Evolutionary conservation across 2,329 filamentous ascomycete species (phyloP).

Genomic region (Didymella pinodella): DNA sequence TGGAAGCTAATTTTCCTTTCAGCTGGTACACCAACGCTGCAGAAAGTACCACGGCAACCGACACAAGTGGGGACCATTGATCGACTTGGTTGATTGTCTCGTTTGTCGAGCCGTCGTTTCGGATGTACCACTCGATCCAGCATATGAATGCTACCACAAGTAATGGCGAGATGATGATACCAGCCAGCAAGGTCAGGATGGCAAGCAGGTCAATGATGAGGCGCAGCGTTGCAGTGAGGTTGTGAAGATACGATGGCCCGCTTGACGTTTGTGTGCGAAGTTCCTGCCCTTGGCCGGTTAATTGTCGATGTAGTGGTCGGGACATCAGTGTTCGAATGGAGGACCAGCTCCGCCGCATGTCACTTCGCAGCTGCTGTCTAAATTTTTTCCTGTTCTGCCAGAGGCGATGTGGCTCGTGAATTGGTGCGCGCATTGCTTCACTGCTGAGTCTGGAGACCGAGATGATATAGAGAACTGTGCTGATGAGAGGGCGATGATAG

Average conservation of each 20-base stretch:
- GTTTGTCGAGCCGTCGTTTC: conserved; percentile 22
- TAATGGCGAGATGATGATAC: conserved; percentile 8
- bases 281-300: neutral
- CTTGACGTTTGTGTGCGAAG: neutral
- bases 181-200: conserved; percentile 13
- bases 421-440: conserved; percentile 9
- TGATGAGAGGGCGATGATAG: conserved; percentile 14
- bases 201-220: conserved; percentile 5
- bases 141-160: conserved; percentile 23
- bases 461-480: conserved; percentile 24
- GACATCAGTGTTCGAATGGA: neutral
- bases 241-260: neutral
- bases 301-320: neutral
- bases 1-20: neutral
- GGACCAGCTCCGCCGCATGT: conserved; percentile 3
- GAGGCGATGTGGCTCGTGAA: conserved; percentile 18
- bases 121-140: conserved; percentile 27
- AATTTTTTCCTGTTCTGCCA: conserved; percentile 10
- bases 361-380: conserved; percentile 10
- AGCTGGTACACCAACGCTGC: conserved; percentile 15
- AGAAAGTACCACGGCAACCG: conserved; percentile 12
- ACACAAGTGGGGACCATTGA: conserved; percentile 20
- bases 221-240: neutral
- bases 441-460: conserved; percentile 16
- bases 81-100: conserved; percentile 22